Percentiles rank a stretch among this genome's conserved stretches.
phyloP scores from a whole-genome alignment of 164 flowering plant genomes.

The Paratinospora sagittata region DNA sequence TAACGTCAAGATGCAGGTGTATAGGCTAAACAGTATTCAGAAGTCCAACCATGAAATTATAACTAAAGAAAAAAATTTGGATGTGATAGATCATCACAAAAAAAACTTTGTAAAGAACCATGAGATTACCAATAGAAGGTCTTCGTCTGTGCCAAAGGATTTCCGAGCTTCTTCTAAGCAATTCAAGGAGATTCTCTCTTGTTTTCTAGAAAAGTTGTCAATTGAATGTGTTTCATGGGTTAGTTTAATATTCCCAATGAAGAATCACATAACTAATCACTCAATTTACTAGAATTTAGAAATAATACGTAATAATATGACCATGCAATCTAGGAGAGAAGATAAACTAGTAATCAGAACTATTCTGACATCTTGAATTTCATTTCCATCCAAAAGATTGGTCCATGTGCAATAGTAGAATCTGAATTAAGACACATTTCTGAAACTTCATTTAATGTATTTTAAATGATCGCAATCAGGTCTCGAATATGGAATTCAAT shows the following conservation, averaged over 20 bases:
- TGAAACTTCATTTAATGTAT: not conserved
- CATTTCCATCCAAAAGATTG: not conserved
- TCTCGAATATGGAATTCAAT: not conserved
- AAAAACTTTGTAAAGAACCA: not conserved
- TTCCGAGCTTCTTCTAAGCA: slow-evolving; percentile 85
- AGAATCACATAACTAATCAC: not conserved
- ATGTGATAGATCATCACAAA: not conserved
- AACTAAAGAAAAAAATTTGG: not conserved
- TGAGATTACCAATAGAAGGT: slow-evolving; percentile 73
- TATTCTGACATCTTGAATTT: not conserved
- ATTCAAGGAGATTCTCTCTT: slow-evolving; percentile 48
- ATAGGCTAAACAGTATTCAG: not conserved
- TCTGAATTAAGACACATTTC: not conserved
- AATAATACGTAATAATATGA: not conserved
- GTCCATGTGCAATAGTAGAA: not conserved
- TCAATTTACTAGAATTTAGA: not conserved
- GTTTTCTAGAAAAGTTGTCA: slow-evolving; percentile 43
- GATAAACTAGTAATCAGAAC: not conserved
- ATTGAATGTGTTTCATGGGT: not conserved
- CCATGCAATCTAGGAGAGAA: not conserved
- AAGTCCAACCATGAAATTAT: not conserved
- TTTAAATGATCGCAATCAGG: not conserved
- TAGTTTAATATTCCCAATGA: not conserved
- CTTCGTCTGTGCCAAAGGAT: slow-evolving; percentile 96
- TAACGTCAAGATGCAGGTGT: not conserved